Base-by-base conservation (phyloP, 352 stramenopile genomes). In the Aphanomyces astaci region DNA sequence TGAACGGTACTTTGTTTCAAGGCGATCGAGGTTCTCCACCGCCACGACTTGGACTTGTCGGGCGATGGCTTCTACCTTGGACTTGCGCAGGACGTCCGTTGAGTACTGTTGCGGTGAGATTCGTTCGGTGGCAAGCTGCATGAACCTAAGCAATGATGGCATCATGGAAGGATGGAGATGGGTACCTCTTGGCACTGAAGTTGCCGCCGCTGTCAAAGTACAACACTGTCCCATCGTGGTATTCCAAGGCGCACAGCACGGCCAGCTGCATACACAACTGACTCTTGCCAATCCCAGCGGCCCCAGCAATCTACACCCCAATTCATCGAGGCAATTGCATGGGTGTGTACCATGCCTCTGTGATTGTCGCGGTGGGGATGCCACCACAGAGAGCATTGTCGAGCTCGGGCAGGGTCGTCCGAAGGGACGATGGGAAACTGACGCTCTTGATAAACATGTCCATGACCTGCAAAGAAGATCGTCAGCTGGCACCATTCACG, bases 161-260 rank as follows among this genome's bases (percentile, higher is more conserved):
- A n/a, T 53, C 45, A 53, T 53, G 7, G 4, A 27, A 9, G 45
- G 4, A 22, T 53, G 15, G 7, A 53, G 7, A 27, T 9, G 32
- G 15, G 15, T 52, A 86, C 81, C 83, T 76, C 66, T 86, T 89
- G 28, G 80, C 79, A 53, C 80, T 90, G 40, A 92, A 89, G 57
- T 87, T 88, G 53, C 82, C 78, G 48, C 89, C 83, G 3, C 75
- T 78, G 51, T 94, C 83, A 49, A 91, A 79, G 66, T 85, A 94
- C 55, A 94, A 52, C 24, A 92, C 76, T 0, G 62, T 70, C 17
- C 75, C 72, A 3, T 85, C 71, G 3, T 75, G 76, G 64, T 91
- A 87, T 63, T 92, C 80, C 56, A 88, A 69, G 5, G 78, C 77
- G 52, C 82, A 92, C 15, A 78, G 70, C 45, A 90, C 82, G 2